Base-by-base conservation (phyloP, 257 asterid species). In the Gardenia jasminoides region DNA sequence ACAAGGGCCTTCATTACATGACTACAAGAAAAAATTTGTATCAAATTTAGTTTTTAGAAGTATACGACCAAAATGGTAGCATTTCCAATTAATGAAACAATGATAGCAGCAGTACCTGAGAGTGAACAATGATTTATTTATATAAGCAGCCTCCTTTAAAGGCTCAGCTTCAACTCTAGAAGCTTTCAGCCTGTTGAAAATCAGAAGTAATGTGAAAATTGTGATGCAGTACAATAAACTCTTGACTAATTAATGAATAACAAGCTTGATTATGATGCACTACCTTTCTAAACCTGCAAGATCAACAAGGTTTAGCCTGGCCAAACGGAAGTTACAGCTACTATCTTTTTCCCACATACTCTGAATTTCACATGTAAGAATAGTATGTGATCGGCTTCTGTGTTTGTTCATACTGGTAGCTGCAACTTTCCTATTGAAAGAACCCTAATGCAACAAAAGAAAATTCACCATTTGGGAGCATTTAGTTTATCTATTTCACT, bases 281-380 rank as follows among this genome's bases (percentile, higher is more conserved):
- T 84, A 93, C 99, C 99, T 93, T 79, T 95, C 99, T 64, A 98
- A 95, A 84, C 99, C 99, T 81, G 99, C 99, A 78, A 95, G 99
- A 84, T 95, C 99, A 76, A 95, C 98, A 81, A 95, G 97, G 89
- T 95, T 95, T 74, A 95, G 90, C 89, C 98, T 89, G 26, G 98
- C 91, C 80, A 90, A 93, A 67, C 98, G 98, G 76, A 89, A 95
- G 86, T 93, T 93, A 26, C 95, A 84, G 39, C 88, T 73, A 52
- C 97, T 92, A 86, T 92, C 96, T 86, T 91, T 95, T 84, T 92
- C 98, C 99, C 99, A 95, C 70, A 83, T 86, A 83, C 99, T 92
- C 87, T 95, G 97, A 77, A 95, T 93, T 81, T 93, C 98, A 89
- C 99, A 93, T 39, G 98, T 95, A 84, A 93, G 92, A 68, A 95